These are phyloP conservation scores for Sordaria brevicollis DNA, from an alignment of 495 filamentous ascomycete species.

Conservation along the genomic window DNA sequence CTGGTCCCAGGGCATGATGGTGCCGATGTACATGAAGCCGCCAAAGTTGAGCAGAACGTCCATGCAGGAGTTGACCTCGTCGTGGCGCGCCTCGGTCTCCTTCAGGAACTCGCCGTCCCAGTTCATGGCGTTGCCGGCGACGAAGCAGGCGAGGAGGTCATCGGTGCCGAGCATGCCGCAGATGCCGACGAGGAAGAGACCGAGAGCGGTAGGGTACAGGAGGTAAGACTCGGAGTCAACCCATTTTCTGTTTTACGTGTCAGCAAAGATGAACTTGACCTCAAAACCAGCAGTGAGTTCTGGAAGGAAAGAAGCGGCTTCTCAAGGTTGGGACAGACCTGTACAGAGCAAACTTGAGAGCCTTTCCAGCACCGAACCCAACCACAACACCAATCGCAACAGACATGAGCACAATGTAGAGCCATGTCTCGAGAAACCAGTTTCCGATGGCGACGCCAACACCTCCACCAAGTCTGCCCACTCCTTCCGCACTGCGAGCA, in stretches of 20 bases:
- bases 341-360: slow-evolving; percentile 33
- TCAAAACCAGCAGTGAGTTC: background rate
- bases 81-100: slow-evolving; percentile 58
- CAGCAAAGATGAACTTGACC: background rate
- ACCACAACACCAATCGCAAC: slow-evolving; percentile 58
- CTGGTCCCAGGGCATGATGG: slow-evolving; percentile 62
- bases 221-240: slow-evolving; percentile 80
- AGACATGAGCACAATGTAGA: slow-evolving; percentile 65
- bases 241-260: slow-evolving; percentile 46
- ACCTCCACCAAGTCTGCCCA: slow-evolving; percentile 35
- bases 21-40: slow-evolving; percentile 81
- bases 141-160: slow-evolving; percentile 84
- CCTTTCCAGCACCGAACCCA: slow-evolving; percentile 57
- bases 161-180: slow-evolving; percentile 79
- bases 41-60: slow-evolving; percentile 65
- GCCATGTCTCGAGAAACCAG: slow-evolving; percentile 79
- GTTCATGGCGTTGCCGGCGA: slow-evolving; percentile 79
- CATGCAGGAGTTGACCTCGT: slow-evolving; percentile 76
- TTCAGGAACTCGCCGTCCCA: slow-evolving; percentile 81
- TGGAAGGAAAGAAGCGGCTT: background rate
- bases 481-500: slow-evolving; percentile 45
- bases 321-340: slow-evolving; percentile 17
- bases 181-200: slow-evolving; percentile 63
- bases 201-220: slow-evolving; percentile 75
- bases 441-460: slow-evolving; percentile 57